Conservation (phyloP, 2,329 filamentous ascomycete genomes). For the Ilyonectria robusta region DNA sequence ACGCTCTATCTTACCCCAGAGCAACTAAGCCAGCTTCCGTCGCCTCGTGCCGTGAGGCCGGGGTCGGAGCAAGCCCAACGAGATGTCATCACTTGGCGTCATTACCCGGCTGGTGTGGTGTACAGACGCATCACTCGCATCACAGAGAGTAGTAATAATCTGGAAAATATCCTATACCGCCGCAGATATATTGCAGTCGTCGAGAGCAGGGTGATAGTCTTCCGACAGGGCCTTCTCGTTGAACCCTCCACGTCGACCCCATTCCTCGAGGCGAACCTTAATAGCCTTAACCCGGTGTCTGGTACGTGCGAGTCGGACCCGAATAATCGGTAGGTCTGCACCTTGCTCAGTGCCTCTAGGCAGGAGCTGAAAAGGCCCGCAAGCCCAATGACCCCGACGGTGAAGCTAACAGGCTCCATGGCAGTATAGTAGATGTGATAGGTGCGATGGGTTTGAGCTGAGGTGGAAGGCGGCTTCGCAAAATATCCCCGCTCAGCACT, state of each 20-base stretch:
- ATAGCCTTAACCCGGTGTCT: no score
- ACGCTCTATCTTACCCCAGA: slow-evolving; percentile 16
- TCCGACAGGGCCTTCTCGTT: not conserved
- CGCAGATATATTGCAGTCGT: not conserved
- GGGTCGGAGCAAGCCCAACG: not conserved
- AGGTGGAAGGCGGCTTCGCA: no score
- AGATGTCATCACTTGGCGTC: no score
- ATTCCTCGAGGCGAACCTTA: not conserved
- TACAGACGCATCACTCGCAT: no score
- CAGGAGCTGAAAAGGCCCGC: not conserved
- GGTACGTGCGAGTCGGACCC: no score
- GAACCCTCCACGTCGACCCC: not conserved
- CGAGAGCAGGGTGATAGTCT: not conserved
- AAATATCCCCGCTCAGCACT: no score
- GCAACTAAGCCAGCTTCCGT: slow-evolving; percentile 8
- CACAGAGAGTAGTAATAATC: no score
- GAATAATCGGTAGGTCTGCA: no score
- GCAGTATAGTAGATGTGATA: no score
- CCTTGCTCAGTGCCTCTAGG: not conserved
- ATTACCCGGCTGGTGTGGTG: no score
- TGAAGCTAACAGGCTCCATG: not conserved
- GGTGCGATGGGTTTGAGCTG: no score
- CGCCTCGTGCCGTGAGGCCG: not conserved
- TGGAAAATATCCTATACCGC: no score
- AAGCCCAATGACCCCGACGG: not conserved